Evolutionary conservation across 108 stramenopile genomes (phyloP), one percentile per base, ranked within the genome.

Genomic region (Skeletonema marinoi): DNA sequence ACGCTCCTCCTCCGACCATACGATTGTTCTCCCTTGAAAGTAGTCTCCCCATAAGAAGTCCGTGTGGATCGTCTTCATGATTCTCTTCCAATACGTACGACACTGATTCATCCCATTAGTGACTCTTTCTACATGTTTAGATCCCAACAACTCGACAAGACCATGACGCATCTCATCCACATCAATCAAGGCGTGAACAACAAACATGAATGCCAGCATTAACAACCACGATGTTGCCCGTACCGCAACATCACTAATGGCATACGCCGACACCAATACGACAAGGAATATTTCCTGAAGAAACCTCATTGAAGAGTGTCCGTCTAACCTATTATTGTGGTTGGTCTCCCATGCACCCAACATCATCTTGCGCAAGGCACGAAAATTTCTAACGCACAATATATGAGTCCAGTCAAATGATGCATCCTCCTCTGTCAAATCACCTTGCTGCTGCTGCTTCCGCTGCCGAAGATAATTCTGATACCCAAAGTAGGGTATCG

Each of bases 401-500:
- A 56, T 56, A 56, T 56, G 54, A 56, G 19, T 56, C 54, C 54
- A 56, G 7, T 56, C 54, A 56, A 56, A 56, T 46, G 44, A 46
- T 56, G 9, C 29, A 56, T 56, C 54, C 54, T 56, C 54, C 50
- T 3, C 17, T 3, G 56, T 48, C 25, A 19, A 33, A 13, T 32
- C 68, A 7, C 50, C 38, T n/a, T 36, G n/a, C 10, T 35, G 54
- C 54, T 66, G 29, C 32, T 7, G 41, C 41, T 65, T 13, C 41
- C 9, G 19, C 54, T 29, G 54, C 25, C n/a, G 54, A 56, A 21
- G 25, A 56, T 56, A 56, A 56, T 56, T 56, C 9, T 25, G 6
- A 44, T 51, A 76, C 19, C 81, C 81, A 72, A 82, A 82, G 68
- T 82, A 54, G 17, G 75, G 65, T 19, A 82, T 63, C 58, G 36